phyloP scores from a whole-genome alignment of 192 early-diverging fungal genomes.

The Endogone sp. region DNA sequence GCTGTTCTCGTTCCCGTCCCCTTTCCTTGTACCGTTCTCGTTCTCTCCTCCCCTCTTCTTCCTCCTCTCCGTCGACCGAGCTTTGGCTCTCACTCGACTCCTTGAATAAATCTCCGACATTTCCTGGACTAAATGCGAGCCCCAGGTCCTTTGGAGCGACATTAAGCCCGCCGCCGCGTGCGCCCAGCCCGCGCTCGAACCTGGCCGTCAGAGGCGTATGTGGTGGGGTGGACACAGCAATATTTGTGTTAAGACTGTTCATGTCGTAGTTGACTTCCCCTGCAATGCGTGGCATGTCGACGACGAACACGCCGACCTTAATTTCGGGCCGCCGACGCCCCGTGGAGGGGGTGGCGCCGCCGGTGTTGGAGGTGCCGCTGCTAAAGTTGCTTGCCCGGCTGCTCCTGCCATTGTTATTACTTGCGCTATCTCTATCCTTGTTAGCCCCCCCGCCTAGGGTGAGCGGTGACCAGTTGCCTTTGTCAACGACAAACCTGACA shows the following conservation, averaged over 20 bases:
- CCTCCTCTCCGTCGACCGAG: no score
- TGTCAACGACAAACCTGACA: constrained; percentile 23
- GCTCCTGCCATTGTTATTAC: not conserved
- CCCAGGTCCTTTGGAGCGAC: not conserved
- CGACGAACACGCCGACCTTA: constrained; percentile 29
- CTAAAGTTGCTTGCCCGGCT: no score
- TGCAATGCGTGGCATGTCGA: constrained; percentile 20
- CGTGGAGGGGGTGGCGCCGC: no score
- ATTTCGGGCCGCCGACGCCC: not conserved
- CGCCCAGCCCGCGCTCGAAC: not conserved
- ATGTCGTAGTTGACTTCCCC: no score
- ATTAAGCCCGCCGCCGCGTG: not conserved
- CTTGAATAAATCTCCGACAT: not conserved
- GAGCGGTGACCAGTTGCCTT: constrained; percentile 21
- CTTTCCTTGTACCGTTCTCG: no score
- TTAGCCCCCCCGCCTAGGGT: not conserved
- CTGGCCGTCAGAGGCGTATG: not conserved
- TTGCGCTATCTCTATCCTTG: not conserved
- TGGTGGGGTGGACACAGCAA: not conserved
- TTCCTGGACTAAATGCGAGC: not conserved
- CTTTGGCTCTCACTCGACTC: not conserved
- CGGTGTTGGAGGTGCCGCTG: no score
- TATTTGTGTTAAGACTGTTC: no score
- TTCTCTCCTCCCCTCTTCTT: no score
- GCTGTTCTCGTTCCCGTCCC: no score